phyloP scores from a whole-genome alignment of 371 early-diverging fungal genomes.

The Funneliformis caledonium region DNA sequence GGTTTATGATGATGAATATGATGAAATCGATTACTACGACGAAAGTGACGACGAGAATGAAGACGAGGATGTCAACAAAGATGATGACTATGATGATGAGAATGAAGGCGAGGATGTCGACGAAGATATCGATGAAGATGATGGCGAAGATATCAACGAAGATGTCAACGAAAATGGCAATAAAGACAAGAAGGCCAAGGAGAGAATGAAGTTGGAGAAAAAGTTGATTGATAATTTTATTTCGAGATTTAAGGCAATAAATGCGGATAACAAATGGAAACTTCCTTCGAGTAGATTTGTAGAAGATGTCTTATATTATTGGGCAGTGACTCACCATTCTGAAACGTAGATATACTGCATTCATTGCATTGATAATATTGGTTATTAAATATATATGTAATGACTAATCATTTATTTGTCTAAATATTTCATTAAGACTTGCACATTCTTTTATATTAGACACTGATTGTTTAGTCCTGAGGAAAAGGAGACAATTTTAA shows the following conservation, averaged over 20 bases:
- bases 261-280: constrained; percentile 6
- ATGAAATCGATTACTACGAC: neutral
- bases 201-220: constrained; percentile 23
- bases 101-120: neutral
- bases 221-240: constrained; percentile 12
- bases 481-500: constrained; percentile 6
- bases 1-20: neutral
- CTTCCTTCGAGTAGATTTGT: constrained; percentile 27
- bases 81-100: too few species aligned
- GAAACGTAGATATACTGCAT: constrained; percentile 25
- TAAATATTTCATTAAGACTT: neutral
- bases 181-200: neutral
- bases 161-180: neutral
- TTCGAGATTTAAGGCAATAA: constrained; percentile 10
- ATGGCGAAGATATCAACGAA: neutral
- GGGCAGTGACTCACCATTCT: neutral
- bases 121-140: neutral
- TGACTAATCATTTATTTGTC: neutral
- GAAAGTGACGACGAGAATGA: too few species aligned
- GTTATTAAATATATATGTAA: neutral
- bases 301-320: constrained; percentile 27
- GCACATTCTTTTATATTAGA: constrained; percentile 14
- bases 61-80: too few species aligned
- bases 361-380: constrained; percentile 8
- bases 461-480: constrained; percentile 14